A percentile compares a stretch with the other conserved stretches of the same genome.
phyloP scores from a whole-genome alignment of 192 early-diverging fungal species.

The Radiomyces spectabilis region DNA sequence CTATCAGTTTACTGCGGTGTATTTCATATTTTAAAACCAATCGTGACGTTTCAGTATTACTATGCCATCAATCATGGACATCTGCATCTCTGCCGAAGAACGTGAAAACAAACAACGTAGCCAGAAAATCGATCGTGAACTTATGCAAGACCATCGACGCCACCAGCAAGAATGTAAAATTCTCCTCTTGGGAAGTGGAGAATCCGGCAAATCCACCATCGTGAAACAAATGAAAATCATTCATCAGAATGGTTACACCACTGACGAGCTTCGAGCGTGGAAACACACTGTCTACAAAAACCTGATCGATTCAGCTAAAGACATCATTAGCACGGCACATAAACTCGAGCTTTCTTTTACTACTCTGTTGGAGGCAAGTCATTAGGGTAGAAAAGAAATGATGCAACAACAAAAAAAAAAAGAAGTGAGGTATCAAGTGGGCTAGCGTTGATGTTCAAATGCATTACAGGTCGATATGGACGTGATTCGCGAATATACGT shows the following conservation, averaged over 20 bases:
- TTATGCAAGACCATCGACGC: constrained; percentile 50
- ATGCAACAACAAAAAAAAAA: no score
- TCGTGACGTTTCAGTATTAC: no score
- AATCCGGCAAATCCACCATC: constrained; percentile 92
- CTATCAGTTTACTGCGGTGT: no score
- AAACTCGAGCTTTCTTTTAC: constrained; percentile 50
- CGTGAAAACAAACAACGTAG: not conserved
- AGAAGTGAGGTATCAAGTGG: no score
- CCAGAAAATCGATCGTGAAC: constrained; percentile 43
- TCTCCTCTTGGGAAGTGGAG: constrained; percentile 68
- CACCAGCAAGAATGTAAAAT: constrained; percentile 69
- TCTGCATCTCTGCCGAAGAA: constrained; percentile 7
- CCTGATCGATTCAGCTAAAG: constrained; percentile 73
- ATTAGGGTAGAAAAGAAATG: constrained; percentile 42
- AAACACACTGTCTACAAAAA: constrained; percentile 80
- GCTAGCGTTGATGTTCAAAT: not conserved
- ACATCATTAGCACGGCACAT: constrained; percentile 60
- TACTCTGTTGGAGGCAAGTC: no score
- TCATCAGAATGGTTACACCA: constrained; percentile 84
- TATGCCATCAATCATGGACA: no score
- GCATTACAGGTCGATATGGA: not conserved
- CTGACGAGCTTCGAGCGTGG: constrained; percentile 68
- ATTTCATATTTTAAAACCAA: no score
- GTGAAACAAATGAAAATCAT: constrained; percentile 97
- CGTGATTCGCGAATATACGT: constrained; percentile 34